Conservation (phyloP, 2,329 filamentous ascomycete species). For the Colletotrichum sp. region DNA sequence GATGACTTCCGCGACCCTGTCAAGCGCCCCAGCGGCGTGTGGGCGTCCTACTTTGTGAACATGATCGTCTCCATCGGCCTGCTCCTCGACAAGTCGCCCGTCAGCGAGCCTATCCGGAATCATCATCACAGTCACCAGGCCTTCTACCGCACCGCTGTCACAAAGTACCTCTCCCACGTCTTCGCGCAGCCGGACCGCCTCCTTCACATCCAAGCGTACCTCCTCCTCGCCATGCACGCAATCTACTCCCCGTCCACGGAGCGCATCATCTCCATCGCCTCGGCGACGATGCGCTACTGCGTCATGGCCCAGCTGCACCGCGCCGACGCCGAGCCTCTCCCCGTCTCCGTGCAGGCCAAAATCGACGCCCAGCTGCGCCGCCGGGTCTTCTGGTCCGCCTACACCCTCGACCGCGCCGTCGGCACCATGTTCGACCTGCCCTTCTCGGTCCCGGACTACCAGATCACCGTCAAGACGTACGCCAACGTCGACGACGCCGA, state of each 20-base stretch:
- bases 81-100: conserved; percentile 19
- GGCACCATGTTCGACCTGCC: conserved; percentile 30
- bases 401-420: conserved; percentile 30
- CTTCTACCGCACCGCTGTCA: conserved; percentile 27
- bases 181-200: conserved; percentile 26
- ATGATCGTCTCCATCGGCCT: conserved; percentile 28
- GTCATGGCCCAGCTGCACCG: conserved; percentile 31
- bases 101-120: not conserved
- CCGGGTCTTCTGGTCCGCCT: conserved; percentile 35
- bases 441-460: conserved; percentile 27
- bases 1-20: conserved; percentile 13
- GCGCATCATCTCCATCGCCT: conserved; percentile 29
- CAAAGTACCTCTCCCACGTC: conserved; percentile 16
- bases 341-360: not conserved
- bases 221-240: conserved; percentile 22
- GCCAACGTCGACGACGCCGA: conserved; percentile 31
- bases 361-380: conserved; percentile 28
- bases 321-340: conserved; percentile 22
- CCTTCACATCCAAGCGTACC: conserved; percentile 22
- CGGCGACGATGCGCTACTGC: conserved; percentile 30
- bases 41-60: conserved; percentile 31
- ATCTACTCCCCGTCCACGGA: conserved; percentile 30
- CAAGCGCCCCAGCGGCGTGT: conserved; percentile 4
- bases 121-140: not conserved
- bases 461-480: conserved; percentile 29